A percentile compares a stretch with the other conserved stretches of the same genome.
phyloP scores from a whole-genome alignment of 1,139 yeast species.

The Saccharomycopsis hybrid region DNA sequence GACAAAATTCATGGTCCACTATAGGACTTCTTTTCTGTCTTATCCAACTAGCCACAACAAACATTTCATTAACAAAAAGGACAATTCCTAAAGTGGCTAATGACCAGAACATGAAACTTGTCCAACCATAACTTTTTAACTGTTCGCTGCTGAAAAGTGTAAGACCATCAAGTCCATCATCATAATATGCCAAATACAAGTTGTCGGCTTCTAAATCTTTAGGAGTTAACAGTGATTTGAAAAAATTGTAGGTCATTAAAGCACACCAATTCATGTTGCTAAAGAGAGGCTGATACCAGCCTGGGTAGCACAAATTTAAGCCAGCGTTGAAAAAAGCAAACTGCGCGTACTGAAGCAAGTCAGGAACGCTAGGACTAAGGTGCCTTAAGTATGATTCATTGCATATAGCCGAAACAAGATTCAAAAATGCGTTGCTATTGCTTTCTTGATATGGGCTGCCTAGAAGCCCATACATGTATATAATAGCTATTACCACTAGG shows the following conservation, averaged over 20 bases:
- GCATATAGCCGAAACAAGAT: slow-evolving; percentile 56
- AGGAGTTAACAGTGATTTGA: slow-evolving; percentile 3
- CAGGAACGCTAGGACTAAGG: slow-evolving; percentile 48
- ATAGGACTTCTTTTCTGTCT: slow-evolving; percentile 17
- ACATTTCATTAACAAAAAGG: slow-evolving; percentile 9
- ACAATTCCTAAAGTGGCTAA: slow-evolving; percentile 19
- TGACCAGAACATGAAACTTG: slow-evolving; percentile 38
- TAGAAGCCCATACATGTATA: slow-evolving; percentile 34
- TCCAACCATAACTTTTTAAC: slow-evolving; percentile 31
- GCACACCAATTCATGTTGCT: slow-evolving; percentile 35
- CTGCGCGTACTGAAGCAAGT: slow-evolving; percentile 47
- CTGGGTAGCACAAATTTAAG: slow-evolving; percentile 54
- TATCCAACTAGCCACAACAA: slow-evolving; percentile 19
- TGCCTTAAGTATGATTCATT: slow-evolving; percentile 51
- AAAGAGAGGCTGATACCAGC: slow-evolving; percentile 54
- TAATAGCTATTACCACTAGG: slow-evolving; percentile 38
- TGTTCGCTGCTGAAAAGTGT: slow-evolving; percentile 20
- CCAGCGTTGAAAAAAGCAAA: slow-evolving; percentile 54
- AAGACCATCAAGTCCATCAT: slow-evolving; percentile 26
- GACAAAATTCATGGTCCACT: slow-evolving; percentile 6
- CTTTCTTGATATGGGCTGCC: slow-evolving; percentile 60
- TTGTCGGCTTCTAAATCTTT: slow-evolving; percentile 14
- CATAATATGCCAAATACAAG: slow-evolving; percentile 19
- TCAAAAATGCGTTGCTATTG: slow-evolving; percentile 43
- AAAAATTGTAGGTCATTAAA: slow-evolving; percentile 27